Conservation (phyloP, 345 rosid species). For the Eucalyptus pumila region DNA sequence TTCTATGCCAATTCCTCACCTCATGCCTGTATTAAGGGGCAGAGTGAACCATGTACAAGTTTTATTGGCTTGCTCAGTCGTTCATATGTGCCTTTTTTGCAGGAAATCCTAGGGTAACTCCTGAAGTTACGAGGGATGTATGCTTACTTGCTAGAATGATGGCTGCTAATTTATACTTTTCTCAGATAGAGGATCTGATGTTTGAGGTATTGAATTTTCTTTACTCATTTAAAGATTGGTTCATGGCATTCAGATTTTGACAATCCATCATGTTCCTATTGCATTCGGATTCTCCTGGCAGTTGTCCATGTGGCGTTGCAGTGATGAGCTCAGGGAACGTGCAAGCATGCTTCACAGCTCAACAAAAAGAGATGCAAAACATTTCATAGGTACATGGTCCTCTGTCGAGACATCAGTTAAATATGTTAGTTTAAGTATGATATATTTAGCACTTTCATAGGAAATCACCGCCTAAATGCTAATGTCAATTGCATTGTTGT, state of each 20-base stretch:
- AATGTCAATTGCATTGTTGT: neutral
- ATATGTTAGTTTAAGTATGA: neutral
- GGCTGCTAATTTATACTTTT: slow-evolving; percentile 96
- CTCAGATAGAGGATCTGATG: slow-evolving; percentile 98
- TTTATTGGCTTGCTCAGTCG: neutral
- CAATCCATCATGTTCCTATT: neutral
- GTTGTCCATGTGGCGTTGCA: slow-evolving; percentile 99
- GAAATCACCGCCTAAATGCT: neutral
- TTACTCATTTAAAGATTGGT: neutral
- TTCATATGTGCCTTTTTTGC: neutral
- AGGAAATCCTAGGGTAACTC: slow-evolving; percentile 99
- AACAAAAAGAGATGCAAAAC: slow-evolving; percentile 78
- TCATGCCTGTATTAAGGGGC: neutral
- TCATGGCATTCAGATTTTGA: neutral
- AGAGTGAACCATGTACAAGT: neutral
- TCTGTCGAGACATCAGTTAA: neutral
- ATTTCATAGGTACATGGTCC: slow-evolving; percentile 62
- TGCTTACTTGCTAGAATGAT: slow-evolving; percentile 97
- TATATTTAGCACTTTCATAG: neutral
- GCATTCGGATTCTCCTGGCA: slow-evolving; percentile 9
- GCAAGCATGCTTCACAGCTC: slow-evolving; percentile 75
- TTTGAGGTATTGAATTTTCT: slow-evolving; percentile 57
- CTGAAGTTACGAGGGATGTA: slow-evolving; percentile 97
- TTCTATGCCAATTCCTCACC: neutral
- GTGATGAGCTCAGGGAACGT: slow-evolving; percentile 65